phyloP scores from a whole-genome alignment of 2,329 filamentous ascomycete species.

The Fusarium sp. region DNA sequence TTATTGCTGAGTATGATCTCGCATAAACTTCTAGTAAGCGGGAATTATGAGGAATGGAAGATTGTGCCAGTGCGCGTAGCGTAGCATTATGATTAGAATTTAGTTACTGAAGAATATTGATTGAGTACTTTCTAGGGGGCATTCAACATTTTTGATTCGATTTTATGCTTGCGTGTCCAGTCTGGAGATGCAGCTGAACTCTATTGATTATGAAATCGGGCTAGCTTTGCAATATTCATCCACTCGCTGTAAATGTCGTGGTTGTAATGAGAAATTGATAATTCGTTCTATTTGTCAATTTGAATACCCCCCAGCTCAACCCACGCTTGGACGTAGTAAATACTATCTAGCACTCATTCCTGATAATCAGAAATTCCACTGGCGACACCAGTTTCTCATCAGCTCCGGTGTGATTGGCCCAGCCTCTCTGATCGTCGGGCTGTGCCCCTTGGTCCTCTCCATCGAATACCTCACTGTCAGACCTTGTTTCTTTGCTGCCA shows the following conservation, averaged over 20 bases:
- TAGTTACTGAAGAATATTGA: neutral
- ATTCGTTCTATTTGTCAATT: no score
- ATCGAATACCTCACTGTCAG: neutral
- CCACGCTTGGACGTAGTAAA: no score
- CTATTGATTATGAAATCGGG: no score
- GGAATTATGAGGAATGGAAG: no score
- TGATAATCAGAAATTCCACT: neutral
- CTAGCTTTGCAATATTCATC: no score
- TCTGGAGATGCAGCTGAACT: no score
- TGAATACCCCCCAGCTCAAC: no score
- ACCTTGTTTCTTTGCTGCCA: neutral
- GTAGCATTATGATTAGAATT: neutral
- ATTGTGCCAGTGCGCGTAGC: neutral
- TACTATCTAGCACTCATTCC: no score
- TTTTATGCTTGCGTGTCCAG: no score
- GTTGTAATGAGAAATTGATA: no score
- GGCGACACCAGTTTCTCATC: conserved; percentile 18
- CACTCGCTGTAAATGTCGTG: no score
- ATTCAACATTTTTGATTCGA: no score
- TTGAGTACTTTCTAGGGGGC: neutral
- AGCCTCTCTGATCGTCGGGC: neutral
- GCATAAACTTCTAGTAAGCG: neutral
- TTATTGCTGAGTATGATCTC: conserved; percentile 35
- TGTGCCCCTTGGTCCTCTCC: conserved; percentile 4
- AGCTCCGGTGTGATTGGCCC: neutral